A percentile compares a stretch with the other conserved stretches of the same genome.
Evolutionary conservation across 805 yeast genomes (phyloP).

Genomic region (Monosporozyma solicola): DNA sequence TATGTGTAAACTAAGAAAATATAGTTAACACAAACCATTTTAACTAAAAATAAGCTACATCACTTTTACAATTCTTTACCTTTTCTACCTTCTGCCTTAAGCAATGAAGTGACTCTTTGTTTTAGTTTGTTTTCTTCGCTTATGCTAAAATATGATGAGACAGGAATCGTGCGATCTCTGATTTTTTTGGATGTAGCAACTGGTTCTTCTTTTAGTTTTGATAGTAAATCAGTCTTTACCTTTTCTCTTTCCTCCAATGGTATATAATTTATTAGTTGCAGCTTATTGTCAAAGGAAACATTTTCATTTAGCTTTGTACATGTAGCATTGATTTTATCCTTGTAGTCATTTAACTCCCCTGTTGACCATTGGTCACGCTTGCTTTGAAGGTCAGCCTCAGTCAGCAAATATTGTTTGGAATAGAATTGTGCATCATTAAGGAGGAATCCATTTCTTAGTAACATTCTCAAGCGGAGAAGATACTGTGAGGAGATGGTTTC

Average conservation of each 20-base stretch:
- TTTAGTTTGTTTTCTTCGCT: not conserved
- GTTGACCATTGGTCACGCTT: constrained; percentile 31
- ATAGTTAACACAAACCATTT: not conserved
- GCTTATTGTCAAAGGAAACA: constrained; percentile 22
- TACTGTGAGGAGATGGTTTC: constrained; percentile 40
- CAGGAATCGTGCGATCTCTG: not conserved
- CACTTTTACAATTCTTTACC: not conserved
- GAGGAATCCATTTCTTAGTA: constrained; percentile 49
- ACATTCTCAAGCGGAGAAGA: constrained; percentile 44
- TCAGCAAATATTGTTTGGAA: constrained; percentile 43
- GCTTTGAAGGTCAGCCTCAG: constrained; percentile 36
- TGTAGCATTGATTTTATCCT: constrained; percentile 9
- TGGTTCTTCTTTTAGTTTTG: not conserved
- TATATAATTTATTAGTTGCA: constrained; percentile 16
- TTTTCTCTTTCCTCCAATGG: constrained; percentile 26
- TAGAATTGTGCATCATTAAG: constrained; percentile 49
- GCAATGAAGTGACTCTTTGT: not conserved
- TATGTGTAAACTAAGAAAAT: not conserved
- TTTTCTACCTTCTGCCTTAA: not conserved
- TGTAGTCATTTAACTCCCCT: constrained; percentile 21
- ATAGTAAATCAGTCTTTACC: constrained; percentile 18
- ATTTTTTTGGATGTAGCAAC: not conserved
- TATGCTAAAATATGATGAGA: not conserved
- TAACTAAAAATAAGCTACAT: not conserved
- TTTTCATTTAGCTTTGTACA: constrained; percentile 11